Evolutionary conservation across 1,139 yeast species (phyloP), one percentile per base, ranked within the genome.

Genomic region (Oligophagozyma castellii): DNA sequence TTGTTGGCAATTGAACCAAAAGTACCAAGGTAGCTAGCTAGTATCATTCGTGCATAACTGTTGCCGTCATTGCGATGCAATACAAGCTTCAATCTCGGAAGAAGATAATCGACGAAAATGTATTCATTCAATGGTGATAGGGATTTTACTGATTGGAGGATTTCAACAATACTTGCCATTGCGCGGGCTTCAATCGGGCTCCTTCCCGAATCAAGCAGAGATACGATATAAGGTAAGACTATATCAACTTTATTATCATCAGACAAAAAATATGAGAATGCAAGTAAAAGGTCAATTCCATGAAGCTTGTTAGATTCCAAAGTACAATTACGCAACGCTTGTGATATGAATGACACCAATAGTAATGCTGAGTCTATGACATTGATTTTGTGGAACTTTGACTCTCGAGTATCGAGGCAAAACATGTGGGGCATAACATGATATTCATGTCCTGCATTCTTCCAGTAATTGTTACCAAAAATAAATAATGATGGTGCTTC

Each of bases 241-340:
- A 95, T 58, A 49, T 89, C 96, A 26, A 89, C 59, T 46, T 84
- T 86, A 13, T 76, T 76, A 33, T 80, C 93, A 46, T 89, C 96
- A 23, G 70, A 69, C 3, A 83, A 61, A 35, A 73, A 66, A 46
- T 81, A 94, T 1, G 92, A 71, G 11, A 89, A 59, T 1, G 83
- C 83, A 8, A 83, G 51, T 3, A 89, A 65, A 32, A 86, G 53
- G 43, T 84, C 92, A 40, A 93, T 65, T 0, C 89, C 92, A 43
- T 70, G 70, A 4, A 77, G 51, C 40, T 83, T 67, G 16, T 76
- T 70, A 0, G 67, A 52, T 0, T 83, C 73, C 18, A 70, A 68
- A 6, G 67, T 66, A 0, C 84, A 65, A 31, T 79, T 70, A 37
- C 84, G 65, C 19, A 79, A 50, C 5, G 76, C 63, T 2, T 93